Evolutionary conservation across 257 asterid species (phyloP).

Genomic region (Przewalskia tangutica): DNA sequence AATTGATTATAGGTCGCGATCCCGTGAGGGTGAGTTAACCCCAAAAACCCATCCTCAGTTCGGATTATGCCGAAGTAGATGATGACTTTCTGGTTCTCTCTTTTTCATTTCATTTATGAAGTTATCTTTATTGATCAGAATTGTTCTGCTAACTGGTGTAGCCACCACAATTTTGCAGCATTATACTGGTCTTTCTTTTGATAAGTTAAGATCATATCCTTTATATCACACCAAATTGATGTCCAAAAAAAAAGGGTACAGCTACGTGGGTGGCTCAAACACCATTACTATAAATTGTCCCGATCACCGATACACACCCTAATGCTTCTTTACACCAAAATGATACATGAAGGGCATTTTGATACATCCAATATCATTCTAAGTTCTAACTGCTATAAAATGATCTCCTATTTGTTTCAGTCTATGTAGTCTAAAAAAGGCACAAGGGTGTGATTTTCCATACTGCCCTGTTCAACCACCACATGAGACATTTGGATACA

Average conservation of each 20-base stretch:
- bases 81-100: background rate
- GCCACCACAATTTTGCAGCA: background rate
- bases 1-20: background rate
- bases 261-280: background rate
- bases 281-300: background rate
- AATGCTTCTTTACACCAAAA: background rate
- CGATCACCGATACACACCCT: background rate
- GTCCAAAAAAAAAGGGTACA: background rate
- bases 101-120: background rate
- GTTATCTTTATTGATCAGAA: background rate
- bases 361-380: background rate
- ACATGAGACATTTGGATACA: background rate
- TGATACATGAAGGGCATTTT: background rate
- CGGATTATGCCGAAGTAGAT: background rate
- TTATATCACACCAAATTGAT: background rate
- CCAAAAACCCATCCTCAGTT: no score
- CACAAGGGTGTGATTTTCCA: background rate
- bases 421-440: background rate
- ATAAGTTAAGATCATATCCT: background rate
- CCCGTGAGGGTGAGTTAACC: no score
- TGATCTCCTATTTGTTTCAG: background rate
- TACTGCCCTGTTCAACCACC: background rate
- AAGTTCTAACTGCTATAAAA: background rate
- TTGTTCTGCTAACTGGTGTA: background rate
- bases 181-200: background rate